phyloP scores from a whole-genome alignment of 768 basidiomycete species.

The Trametes cubensis region DNA sequence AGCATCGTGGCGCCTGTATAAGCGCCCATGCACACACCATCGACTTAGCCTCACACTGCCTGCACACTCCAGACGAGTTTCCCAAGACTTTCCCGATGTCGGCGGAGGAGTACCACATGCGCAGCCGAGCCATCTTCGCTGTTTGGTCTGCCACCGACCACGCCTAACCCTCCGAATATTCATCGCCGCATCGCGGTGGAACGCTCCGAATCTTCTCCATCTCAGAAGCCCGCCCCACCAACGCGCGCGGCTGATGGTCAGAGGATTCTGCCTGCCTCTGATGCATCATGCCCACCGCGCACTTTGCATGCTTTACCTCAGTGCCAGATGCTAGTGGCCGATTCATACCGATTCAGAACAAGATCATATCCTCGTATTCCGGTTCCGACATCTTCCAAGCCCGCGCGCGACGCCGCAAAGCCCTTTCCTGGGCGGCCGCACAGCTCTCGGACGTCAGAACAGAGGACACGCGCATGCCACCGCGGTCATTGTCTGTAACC shows the following conservation, averaged over 20 bases:
- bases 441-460: conserved; percentile 1
- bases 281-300: neutral
- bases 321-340: too few relatives aligned
- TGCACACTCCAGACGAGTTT: too few relatives aligned
- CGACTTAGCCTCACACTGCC: too few relatives aligned
- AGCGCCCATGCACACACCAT: too few relatives aligned
- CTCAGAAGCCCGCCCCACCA: neutral
- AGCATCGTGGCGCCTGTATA: too few relatives aligned
- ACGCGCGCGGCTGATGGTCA: neutral
- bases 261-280: neutral
- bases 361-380: neutral
- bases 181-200: neutral
- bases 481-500: conserved; percentile 4
- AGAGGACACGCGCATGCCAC: neutral
- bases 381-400: neutral
- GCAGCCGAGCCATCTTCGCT: neutral
- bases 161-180: neutral
- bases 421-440: neutral
- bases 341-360: too few relatives aligned
- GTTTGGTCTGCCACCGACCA: neutral
- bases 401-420: neutral
- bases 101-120: neutral
- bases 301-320: neutral
- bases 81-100: too few relatives aligned
- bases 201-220: neutral